Base-by-base conservation (phyloP, 2,329 filamentous ascomycete species). In the Cyphellophora europaea region DNA sequence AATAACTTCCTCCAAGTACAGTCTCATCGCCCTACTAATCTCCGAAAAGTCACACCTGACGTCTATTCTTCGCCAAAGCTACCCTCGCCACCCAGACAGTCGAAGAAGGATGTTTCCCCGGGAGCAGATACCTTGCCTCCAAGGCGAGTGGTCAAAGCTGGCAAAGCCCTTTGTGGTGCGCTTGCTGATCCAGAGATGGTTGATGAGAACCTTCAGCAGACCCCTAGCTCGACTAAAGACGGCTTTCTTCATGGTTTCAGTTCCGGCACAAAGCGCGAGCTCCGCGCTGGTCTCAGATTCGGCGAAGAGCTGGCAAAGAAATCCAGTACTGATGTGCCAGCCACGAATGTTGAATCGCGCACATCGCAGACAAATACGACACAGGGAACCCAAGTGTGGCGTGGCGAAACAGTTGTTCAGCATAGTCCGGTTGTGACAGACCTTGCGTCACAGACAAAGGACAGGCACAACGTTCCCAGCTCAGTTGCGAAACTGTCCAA, bases 221-320 rank as follows among this genome's bases (percentile, higher is more conserved):
- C 36, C 37, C 14, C 27, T 34, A 30, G 16, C 21, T 16, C n/a
- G 17, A 5, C 16, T 14, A 25, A 42, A n/a, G 33, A 40, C 12
- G 19, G 16, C 12, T 14, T 49, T 13, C 47, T 46, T 27, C 35
- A 38, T 14, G 57, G 54, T n/a, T 57, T 66, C 31, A 50, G 55
- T 27, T 42, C 49, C 6, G 52, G 56, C 3, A 61, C 56, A 13
- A 52, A 56, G 44, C 52, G 57, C 41, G 57, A 63, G 41, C 38
- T 67, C 36, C 53, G 56, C 39, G 58, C 56, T 30, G 60, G 58
- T 17, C 47, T 66, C 29, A 50, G 56, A 6, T 55, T 66, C 42
- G 63, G 59, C 6, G 61, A 66, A 41, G 53, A 60, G 36, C 51
- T 66, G 34, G 61, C 58, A 8, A 62, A 54, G 42, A 50, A 53